phyloP scores from a whole-genome alignment of 2,329 filamentous ascomycete genomes.

The Ophiobolus disseminans region DNA sequence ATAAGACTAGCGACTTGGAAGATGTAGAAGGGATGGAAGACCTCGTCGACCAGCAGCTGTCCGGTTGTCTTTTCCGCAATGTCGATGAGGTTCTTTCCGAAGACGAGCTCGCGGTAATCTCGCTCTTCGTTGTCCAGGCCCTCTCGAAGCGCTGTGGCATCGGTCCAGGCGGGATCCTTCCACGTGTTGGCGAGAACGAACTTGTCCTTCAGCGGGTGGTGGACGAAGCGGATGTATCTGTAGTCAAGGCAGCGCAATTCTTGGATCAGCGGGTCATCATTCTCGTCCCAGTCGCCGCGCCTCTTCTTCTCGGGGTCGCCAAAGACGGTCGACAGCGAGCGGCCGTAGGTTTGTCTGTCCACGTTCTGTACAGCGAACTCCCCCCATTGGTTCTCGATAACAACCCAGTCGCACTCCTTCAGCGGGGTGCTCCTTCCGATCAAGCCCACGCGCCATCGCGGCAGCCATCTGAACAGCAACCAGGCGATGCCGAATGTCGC shows the following conservation, averaged over 20 bases:
- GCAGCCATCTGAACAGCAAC: conserved; percentile 87
- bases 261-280: conserved; percentile 76
- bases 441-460: conserved; percentile 81
- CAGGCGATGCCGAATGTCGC: conserved; percentile 79
- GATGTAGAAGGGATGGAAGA: conserved; percentile 96
- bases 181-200: conserved; percentile 87
- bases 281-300: conserved; percentile 73
- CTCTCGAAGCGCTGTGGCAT: conserved; percentile 73
- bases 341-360: conserved; percentile 63
- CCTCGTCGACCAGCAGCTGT: conserved; percentile 90
- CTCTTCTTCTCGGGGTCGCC: conserved; percentile 69
- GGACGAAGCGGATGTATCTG: conserved; percentile 92
- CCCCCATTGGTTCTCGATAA: conserved; percentile 97
- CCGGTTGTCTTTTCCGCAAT: conserved; percentile 87
- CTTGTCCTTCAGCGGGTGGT: conserved; percentile 86
- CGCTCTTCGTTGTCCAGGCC: conserved; percentile 92
- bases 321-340: conserved; percentile 72
- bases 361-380: conserved; percentile 83
- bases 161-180: conserved; percentile 91
- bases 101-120: conserved; percentile 80
- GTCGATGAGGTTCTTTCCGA: conserved; percentile 89
- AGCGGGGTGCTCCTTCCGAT: conserved; percentile 74
- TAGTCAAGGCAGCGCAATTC: conserved; percentile 84
- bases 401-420: conserved; percentile 84
- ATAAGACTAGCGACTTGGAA: conserved; percentile 95